These are phyloP conservation scores for Colletotrichum incanum DNA, from an alignment of 2,329 filamentous ascomycete species.

Conservation along the genomic window DNA sequence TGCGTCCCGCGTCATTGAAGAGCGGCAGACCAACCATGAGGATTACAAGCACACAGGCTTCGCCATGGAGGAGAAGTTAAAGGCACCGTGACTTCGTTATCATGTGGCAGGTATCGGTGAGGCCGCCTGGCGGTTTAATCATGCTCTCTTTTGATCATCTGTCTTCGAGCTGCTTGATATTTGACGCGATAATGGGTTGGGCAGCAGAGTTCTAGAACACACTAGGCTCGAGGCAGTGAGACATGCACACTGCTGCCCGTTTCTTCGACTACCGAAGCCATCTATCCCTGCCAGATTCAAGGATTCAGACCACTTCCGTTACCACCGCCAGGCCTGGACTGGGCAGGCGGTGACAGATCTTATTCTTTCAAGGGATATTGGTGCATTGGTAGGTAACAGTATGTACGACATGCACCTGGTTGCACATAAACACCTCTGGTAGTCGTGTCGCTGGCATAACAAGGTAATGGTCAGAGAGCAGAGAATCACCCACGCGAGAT, in stretches of 20 bases:
- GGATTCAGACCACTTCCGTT: neutral
- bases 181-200: neutral
- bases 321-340: neutral
- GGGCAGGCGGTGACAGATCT: neutral
- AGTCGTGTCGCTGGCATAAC: neutral
- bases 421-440: neutral
- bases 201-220: neutral
- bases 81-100: too few species aligned
- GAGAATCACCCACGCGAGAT: slow-evolving; percentile 1
- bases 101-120: too few species aligned
- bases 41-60: too few species aligned
- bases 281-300: neutral
- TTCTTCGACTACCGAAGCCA: neutral
- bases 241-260: neutral
- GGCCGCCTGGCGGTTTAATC: neutral
- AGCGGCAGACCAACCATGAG: too few species aligned
- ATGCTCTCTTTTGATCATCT: neutral
- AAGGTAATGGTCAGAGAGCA: neutral
- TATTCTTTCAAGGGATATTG: slow-evolving; percentile 10
- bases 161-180: neutral
- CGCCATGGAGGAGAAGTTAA: too few species aligned
- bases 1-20: neutral
- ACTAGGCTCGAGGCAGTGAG: neutral
- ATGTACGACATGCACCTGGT: neutral
- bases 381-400: neutral